Evolutionary conservation across 177 flowering plant genomes (phyloP), one percentile per base, ranked within the genome.

Genomic region (Vitis hybrid): DNA sequence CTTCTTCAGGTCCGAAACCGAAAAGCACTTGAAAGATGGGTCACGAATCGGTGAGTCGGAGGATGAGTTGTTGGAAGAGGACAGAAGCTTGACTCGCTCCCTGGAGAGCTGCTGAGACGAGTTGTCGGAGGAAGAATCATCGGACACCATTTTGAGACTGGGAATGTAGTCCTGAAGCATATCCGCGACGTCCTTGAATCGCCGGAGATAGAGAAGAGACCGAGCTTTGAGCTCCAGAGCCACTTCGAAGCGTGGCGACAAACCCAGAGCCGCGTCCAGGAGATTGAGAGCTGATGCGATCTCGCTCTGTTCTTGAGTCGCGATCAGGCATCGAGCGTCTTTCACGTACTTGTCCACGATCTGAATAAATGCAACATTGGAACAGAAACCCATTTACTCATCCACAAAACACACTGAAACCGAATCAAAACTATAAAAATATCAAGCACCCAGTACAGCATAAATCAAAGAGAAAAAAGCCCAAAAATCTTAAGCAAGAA

Each of bases 131-230:
- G 82, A 81, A 3, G 78, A 59, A 45, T 89, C 92, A 0, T 87
- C 91, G 48, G 73, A 69, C 2, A 70, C 80, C 79, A 91, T 73
- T 64, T 86, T 87, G 60, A 83, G 77, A 71, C 98, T 91, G 29
- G 99, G 99, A 70, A 96, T 94, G 80, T 90, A 84, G 33, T 96
- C 97, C 60, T 88, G 97, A 31, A 96, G 86, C 98, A 96, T 89
- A 67, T 92, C 92, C 0, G 98, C 97, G 1, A 96, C 90, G 3
- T 94, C 97, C 70, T 83, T 90, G 80, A 85, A 94, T 13, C 98
- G 79, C 51, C 99, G 68, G 53, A 96, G 93, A 63, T 71, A 73
- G 31, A 96, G 92, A 39, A 96, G 82, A 50, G 86, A 86, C 70
- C 93, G 82, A 3, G 99, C 99, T 76, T 90, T 94, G 55, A 94